Evolutionary conservation across 768 basidiomycete genomes (phyloP), one percentile per base, ranked within the genome.

Genomic region (Russula ochroleuca): DNA sequence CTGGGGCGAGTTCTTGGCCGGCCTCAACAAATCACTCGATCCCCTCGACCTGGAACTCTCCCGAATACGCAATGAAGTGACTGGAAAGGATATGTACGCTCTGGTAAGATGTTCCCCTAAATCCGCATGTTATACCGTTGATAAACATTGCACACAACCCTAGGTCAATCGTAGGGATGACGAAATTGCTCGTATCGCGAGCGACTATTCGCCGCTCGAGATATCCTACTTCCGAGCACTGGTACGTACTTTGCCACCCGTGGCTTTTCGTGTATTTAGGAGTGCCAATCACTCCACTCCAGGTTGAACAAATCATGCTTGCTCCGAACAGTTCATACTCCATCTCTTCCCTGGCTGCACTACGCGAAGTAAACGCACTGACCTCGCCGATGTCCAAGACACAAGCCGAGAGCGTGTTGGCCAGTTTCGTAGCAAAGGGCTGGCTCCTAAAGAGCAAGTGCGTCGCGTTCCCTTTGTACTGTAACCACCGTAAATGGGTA

Each of bases 301-400:
- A 95, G 93, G 81, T 95, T 45, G 90, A 94, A 70, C 87, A 89
- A 74, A 94, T 96, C 69, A 88, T 94, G 82, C 78, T 87, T 19
- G 90, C 92, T 8, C 85, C 90, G 7, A 79, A 80, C 47, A 84
- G 87, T 70, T 77, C 87, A 0, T 96, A 80, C 72, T 92, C 86
- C 19, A 80, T 92, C 13, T 87, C 89, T 0, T 91, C 90, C 5
- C 75, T 90, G 28, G 86, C 84, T 2, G 92, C 91, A 0, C 76
- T 92, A 47, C 84, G 90, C 51, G 87, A 91, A 73, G 82, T 86
- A 15, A 79, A 77, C 63, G 71, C 77, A 35, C 76, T 91, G 64
- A 71, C 73, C 57, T 70, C 75, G 5, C 86, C 78, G 65, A 85
- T 93, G 79, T 85, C 84, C 54, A 88, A 92, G 72, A 78, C 85